Evolutionary conservation across 169 alveolate genomes (phyloP), one percentile per base, ranked within the genome.

Genomic region (Plasmodium gonderi): DNA sequence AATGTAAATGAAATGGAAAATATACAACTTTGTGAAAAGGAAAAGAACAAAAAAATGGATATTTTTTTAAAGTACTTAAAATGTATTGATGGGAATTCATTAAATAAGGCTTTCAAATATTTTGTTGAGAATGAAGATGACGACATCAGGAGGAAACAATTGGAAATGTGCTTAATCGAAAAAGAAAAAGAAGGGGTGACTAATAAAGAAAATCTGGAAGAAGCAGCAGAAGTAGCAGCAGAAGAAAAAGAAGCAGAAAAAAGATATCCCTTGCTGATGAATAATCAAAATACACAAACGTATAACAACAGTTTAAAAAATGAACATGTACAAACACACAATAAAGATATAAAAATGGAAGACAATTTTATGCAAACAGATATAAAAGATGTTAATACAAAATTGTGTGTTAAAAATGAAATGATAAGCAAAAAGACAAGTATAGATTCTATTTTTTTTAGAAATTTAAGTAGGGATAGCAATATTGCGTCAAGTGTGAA

Each of bases 401-500:
- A 75, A 38, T 20, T 87, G 42, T 87, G 29, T 54, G 74, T 87
- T 33, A 74, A 76, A 42, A 67, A 75, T 6, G 87, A 87, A 45
- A 74, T 87, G 93, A 14, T 87, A 60, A 87, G 23, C 47, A 87
- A 87, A 60, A 87, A 87, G 51, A 87, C 93, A n/a, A 87, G 93
- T 87, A 78, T 87, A 11, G 93, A 87, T 87, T 87, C 93, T 7
- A 76, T 87, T 33, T 87, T 87, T 87, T 87, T 87, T 74, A 87
- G 40, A 60, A 87, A 33, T 33, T 40, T 87, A 75, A 87, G 89
- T 44, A 87, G 79, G 51, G 93, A 83, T 83, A 33, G 75, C 12
- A 78, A 20, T 4, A n/a, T 5, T 20, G 20, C n/a, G 8, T 20
- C 65, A 45, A 40, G 68, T 17, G 47, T 64, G 7, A 3, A 29